A percentile compares a stretch with the other conserved stretches of the same genome.
These are phyloP conservation scores for Solanum dulcamara DNA, from an alignment of 257 asterid genomes.

Conservation along the genomic window DNA sequence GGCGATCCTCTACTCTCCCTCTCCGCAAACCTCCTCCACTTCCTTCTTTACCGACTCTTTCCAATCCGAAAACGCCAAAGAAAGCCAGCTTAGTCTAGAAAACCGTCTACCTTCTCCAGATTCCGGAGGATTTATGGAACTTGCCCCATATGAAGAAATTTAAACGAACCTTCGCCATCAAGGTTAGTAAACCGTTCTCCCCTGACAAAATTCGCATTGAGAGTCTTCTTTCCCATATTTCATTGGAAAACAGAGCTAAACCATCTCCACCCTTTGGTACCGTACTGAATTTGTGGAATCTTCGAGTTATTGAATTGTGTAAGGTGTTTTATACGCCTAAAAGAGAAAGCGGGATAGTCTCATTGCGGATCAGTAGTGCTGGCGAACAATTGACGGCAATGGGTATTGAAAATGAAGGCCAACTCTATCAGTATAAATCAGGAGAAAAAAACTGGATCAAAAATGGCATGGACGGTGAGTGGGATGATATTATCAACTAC, in stretches of 20 bases:
- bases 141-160: neutral
- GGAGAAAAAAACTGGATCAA: neutral
- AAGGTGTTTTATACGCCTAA: neutral
- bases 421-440: neutral
- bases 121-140: neutral
- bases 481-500: neutral
- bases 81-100: neutral
- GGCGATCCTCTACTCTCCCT: neutral
- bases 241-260: neutral
- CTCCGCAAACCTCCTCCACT: neutral
- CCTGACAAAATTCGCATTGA: neutral
- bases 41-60: neutral
- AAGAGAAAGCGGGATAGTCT: neutral
- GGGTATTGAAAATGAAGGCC: neutral
- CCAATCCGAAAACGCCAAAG: neutral
- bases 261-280: neutral
- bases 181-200: neutral
- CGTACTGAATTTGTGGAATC: neutral
- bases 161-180: neutral
- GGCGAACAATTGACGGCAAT: neutral
- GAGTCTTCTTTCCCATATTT: neutral
- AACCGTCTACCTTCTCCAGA: neutral
- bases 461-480: neutral
- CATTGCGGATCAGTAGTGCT: neutral
- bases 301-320: neutral